Evolutionary conservation across 495 filamentous ascomycete species (phyloP), one percentile per base, ranked within the genome.

Genomic region (Opeltia flavorubescens): DNA sequence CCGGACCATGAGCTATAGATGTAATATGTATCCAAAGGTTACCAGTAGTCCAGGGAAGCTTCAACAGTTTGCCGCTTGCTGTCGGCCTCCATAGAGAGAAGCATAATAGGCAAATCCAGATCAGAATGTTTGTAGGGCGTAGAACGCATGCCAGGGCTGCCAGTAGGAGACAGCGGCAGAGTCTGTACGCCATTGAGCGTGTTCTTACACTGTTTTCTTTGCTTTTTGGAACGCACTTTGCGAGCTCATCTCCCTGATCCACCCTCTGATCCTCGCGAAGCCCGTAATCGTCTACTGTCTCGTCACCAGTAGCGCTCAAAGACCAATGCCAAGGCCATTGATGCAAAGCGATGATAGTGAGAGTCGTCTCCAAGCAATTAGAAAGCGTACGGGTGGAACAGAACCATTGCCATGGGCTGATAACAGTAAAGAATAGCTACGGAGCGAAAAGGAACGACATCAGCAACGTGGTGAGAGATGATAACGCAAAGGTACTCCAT

Each of bases 381-480:
- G 88, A 95, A 44, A 99, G 76, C 0, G 91, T 94, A 47, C 91
- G 75, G 1, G 86, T 93, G 0, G 89, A 88, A 61, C 83, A 93
- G 61, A 93, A 95, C 83, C 83, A 99, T 60, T 95, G 87, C 86
- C 93, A 99, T 15, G 91, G 87, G 58, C 78, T 96, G 51, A 83
- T 63, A 26, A 88, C 63, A 1, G 83, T 82, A 62, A 93, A 72
- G 23, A 76, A 59, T 44, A 75, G 62, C 70, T 73, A 57, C 34
- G 42, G 35, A 43, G 40, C 21, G 18, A 30, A 30, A 20, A 15
- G 5, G 3, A 44, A 15, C 5, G 25, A 20, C 12, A 44, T 30
- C 42, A 48, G 27, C 41, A 38, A 11, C 7, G 15, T 27, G 4
- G 20, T 15, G 23, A 28, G 39, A 43, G 17, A 40, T 34, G 11